Conservation (phyloP, 164 flowering plant species). For the Aristolochia contorta region DNA sequence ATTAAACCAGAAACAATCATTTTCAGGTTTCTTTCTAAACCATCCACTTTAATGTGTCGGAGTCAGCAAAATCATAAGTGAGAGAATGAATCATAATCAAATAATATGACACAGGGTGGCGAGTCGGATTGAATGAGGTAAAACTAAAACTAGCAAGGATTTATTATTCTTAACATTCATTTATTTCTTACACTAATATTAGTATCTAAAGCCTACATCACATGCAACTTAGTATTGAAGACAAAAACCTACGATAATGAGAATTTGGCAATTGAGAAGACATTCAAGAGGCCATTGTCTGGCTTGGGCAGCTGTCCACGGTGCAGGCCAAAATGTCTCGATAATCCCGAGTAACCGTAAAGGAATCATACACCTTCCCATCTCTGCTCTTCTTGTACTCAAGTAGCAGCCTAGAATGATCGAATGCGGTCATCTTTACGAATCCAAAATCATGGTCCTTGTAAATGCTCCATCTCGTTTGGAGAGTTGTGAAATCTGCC, state of each 20-base stretch:
- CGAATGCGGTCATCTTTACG: conserved; percentile 75
- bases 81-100: no score
- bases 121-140: no score
- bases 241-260: not conserved
- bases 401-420: conserved; percentile 61
- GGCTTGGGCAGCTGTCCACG: conserved; percentile 59
- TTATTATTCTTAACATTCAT: no score
- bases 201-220: no score
- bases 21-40: no score
- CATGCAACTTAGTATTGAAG: no score
- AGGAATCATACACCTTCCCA: conserved; percentile 73
- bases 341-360: conserved; percentile 64
- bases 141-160: no score
- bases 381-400: conserved; percentile 90
- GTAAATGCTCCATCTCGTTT: conserved; percentile 62
- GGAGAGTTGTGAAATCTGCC: conserved; percentile 32
- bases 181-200: no score
- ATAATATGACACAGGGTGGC: no score
- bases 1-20: no score
- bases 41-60: no score
- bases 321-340: conserved; percentile 73
- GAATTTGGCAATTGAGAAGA: not conserved
- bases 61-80: no score
- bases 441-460: conserved; percentile 69
- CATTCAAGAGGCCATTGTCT: conserved; percentile 47